Evolutionary conservation across 352 stramenopile genomes (phyloP), one percentile per base, ranked within the genome.

Genomic region (Pythium dissotocum): DNA sequence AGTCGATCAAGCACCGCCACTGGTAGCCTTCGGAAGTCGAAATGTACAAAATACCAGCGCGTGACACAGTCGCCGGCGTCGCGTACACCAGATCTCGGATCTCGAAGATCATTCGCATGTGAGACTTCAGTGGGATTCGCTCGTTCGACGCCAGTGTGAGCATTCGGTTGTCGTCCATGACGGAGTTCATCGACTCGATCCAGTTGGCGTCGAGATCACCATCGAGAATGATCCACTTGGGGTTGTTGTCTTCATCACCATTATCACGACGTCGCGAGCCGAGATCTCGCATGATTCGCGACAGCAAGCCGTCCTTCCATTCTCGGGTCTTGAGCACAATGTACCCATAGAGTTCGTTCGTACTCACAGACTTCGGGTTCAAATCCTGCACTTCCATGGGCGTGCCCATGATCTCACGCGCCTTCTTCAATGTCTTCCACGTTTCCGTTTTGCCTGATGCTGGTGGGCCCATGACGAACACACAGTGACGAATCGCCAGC

Each of bases 101-200:
- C 77, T 99, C 97, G 70, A 99, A 99, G 67, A 99, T 98, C 90
- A 99, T 97, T 48, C 92, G 80, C 95, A 99, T 99, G 76, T 99
- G 90, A 21, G 90, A 80, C 71, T 98, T 98, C 14, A 99, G 79
- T 16, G 96, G 96, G 63, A 99, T 98, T 63, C 96, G 90, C 76
- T 99, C 97, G 70, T 98, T 99, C 1, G 93, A 98, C 5, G 95
- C 96, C 10, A 99, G 76, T 16, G 96, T 99, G 18, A 99, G 90
- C 92, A 98, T 98, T 36, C 91, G 85, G 70, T 99, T 99, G 63
- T 98, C 96, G 69, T 99, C 96, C 95, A 99, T 98, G 54, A 99
- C 93, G 3, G 91, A 98, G 78, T 98, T 98, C 95, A 98, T 98
- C 0, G 88, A 97, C 71, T 99, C 96, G 64, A 98, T 98, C 96